These are phyloP conservation scores for Populus ilicifolia DNA, from an alignment of 345 rosid species.

Conservation along the genomic window DNA sequence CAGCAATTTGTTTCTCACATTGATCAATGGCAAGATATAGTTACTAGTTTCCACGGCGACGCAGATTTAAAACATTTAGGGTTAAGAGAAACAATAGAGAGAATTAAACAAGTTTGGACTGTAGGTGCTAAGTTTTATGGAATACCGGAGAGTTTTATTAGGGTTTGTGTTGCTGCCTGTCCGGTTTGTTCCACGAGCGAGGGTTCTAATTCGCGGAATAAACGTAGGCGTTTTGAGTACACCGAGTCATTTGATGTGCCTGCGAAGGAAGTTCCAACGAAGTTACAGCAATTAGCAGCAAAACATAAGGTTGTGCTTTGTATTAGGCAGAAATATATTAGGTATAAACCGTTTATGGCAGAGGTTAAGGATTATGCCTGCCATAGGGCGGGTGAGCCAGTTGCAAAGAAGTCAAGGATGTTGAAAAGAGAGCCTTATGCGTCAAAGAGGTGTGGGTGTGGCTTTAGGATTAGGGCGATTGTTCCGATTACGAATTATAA, in stretches of 20 bases:
- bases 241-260: constrained; percentile 95
- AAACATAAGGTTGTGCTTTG: constrained; percentile 97
- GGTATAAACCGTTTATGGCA: constrained; percentile 98
- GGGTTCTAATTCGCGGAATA: constrained; percentile 72
- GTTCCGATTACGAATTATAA: constrained; percentile 90
- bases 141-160: constrained; percentile 92
- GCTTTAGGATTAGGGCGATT: constrained; percentile 92
- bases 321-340: constrained; percentile 93
- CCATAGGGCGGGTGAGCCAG: constrained; percentile 97
- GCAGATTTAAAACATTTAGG: constrained; percentile 90
- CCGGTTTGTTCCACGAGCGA: constrained; percentile 67
- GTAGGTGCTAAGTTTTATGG: constrained; percentile 95
- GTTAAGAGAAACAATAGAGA: constrained; percentile 82
- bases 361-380: constrained; percentile 99
- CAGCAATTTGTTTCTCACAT: constrained; percentile 87
- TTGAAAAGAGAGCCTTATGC: constrained; percentile 98
- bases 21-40: constrained; percentile 93
- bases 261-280: constrained; percentile 85
- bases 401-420: constrained; percentile 74
- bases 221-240: constrained; percentile 86
- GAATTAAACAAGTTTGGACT: constrained; percentile 93
- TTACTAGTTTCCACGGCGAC: constrained; percentile 86
- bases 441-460: constrained; percentile 93
- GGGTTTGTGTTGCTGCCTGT: constrained; percentile 93
- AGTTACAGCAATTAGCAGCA: constrained; percentile 85